A percentile compares a stretch with the other conserved stretches of the same genome.
Conservation (phyloP, 768 basidiomycete genomes). For the Lyophyllum decastes region DNA sequence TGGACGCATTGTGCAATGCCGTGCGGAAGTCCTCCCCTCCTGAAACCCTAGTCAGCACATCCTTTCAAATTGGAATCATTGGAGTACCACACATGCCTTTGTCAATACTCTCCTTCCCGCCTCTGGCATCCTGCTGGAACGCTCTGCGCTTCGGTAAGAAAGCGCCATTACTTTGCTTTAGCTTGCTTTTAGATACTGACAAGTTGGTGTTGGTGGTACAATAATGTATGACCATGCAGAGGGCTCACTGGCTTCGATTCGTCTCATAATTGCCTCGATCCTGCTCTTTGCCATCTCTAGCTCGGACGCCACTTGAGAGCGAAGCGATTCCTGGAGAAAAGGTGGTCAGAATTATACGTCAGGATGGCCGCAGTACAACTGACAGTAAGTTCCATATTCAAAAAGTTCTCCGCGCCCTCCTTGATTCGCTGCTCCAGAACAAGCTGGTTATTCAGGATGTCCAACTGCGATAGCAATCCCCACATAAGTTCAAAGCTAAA, state of each 20-base stretch:
- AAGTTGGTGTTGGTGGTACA: not conserved
- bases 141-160: conserved; percentile 20
- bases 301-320: conserved; percentile 74
- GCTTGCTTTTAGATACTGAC: conserved; percentile 31
- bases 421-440: conserved; percentile 80
- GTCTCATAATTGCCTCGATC: conserved; percentile 66
- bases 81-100: conserved; percentile 37
- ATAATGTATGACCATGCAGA: conserved; percentile 1
- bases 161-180: conserved; percentile 20
- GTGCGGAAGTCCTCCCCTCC: conserved; percentile 72
- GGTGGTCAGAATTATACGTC: not conserved
- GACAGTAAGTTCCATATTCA: conserved; percentile 66
- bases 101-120: conserved; percentile 30
- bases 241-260: conserved; percentile 53
- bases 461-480: conserved; percentile 47
- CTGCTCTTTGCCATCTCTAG: conserved; percentile 73
- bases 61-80: not conserved
- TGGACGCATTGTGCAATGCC: conserved; percentile 63
- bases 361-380: conserved; percentile 16
- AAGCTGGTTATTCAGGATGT: conserved; percentile 65
- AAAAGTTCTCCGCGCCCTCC: conserved; percentile 89
- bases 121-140: conserved; percentile 15
- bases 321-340: conserved; percentile 54
- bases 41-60: conserved; percentile 8
- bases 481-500: not conserved